These are phyloP conservation scores for Syncephalastrum monosporum DNA, from an alignment of 371 early-diverging fungal species.

Conservation along the genomic window DNA sequence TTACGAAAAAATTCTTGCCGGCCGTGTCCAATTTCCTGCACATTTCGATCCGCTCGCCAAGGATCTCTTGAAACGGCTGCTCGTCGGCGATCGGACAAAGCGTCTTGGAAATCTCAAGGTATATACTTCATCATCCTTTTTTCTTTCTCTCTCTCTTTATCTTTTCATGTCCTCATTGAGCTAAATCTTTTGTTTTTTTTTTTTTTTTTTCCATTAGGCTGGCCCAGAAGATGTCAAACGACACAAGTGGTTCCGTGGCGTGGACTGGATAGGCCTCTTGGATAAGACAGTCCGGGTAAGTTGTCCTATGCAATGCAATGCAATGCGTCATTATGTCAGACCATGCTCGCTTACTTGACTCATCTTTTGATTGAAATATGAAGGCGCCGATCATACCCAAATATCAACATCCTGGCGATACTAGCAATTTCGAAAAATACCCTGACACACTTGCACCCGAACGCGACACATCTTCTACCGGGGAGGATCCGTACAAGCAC, in stretches of 20 bases:
- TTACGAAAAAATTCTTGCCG: conserved; percentile 93
- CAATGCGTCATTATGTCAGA: neutral
- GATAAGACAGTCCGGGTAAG: conserved; percentile 64
- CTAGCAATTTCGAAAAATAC: conserved; percentile 95
- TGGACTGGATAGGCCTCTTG: conserved; percentile 80
- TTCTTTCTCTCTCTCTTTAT: too few species aligned
- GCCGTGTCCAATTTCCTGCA: conserved; percentile 86
- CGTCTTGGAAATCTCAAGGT: conserved; percentile 89
- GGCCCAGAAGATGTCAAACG: conserved; percentile 73
- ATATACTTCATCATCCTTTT: too few species aligned
- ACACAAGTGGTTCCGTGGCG: conserved; percentile 88
- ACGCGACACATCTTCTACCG: conserved; percentile 14
- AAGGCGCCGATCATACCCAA: conserved; percentile 91
- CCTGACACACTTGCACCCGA: conserved; percentile 72
- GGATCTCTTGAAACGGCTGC: conserved; percentile 89
- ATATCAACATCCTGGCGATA: conserved; percentile 87
- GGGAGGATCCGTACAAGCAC: conserved; percentile 44
- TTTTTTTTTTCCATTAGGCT: neutral
- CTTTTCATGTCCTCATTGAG: too few species aligned
- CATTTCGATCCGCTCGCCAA: conserved; percentile 89
- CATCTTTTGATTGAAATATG: neutral
- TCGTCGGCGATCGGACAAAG: conserved; percentile 87
- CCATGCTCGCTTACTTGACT: neutral
- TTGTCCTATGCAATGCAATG: neutral
- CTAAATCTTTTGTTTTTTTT: too few species aligned